Percentiles rank a stretch among this genome's conserved stretches.
These are phyloP conservation scores for Colletotrichum sp. DNA, from an alignment of 2,329 filamentous ascomycete genomes.

Conservation along the genomic window DNA sequence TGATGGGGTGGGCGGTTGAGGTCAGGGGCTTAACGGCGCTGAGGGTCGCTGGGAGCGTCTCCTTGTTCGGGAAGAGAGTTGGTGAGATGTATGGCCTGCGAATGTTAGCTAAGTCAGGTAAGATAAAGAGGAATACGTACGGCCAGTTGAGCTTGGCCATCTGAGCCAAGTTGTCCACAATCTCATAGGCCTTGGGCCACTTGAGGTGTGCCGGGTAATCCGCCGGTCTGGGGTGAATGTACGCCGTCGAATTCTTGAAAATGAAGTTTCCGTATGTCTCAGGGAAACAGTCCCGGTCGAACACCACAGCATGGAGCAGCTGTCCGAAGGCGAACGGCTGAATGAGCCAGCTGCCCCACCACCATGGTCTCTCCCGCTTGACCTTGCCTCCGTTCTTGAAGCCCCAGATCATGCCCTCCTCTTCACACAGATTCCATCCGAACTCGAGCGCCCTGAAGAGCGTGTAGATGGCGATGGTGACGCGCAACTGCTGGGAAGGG, in stretches of 20 bases:
- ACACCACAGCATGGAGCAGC: conserved; percentile 76
- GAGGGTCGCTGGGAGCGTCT: conserved; percentile 71
- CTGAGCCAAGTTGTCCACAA: conserved; percentile 80
- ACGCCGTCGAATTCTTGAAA: conserved; percentile 78
- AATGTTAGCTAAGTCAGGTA: conserved; percentile 19
- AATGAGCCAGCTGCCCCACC: conserved; percentile 84
- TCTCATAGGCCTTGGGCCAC: conserved; percentile 79
- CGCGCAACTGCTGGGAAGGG: conserved; percentile 68
- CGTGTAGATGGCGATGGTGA: conserved; percentile 82
- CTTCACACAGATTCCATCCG: conserved; percentile 81
- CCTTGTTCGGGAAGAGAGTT: conserved; percentile 79
- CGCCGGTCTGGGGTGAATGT: conserved; percentile 75
- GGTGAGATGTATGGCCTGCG: conserved; percentile 78
- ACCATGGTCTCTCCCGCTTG: conserved; percentile 73
- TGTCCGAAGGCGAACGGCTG: conserved; percentile 80
- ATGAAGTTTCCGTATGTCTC: conserved; percentile 52
- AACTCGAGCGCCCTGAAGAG: conserved; percentile 86
- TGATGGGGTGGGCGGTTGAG: conserved; percentile 83
- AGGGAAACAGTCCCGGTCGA: conserved; percentile 77
- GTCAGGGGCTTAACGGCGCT: conserved; percentile 76
- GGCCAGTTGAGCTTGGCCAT: conserved; percentile 88
- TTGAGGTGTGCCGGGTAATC: conserved; percentile 68
- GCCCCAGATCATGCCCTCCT: conserved; percentile 72
- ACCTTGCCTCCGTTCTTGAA: conserved; percentile 55
- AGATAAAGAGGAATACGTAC: conserved; percentile 51